phyloP scores from a whole-genome alignment of 768 basidiomycete genomes.

The Tricholomella constricta region DNA sequence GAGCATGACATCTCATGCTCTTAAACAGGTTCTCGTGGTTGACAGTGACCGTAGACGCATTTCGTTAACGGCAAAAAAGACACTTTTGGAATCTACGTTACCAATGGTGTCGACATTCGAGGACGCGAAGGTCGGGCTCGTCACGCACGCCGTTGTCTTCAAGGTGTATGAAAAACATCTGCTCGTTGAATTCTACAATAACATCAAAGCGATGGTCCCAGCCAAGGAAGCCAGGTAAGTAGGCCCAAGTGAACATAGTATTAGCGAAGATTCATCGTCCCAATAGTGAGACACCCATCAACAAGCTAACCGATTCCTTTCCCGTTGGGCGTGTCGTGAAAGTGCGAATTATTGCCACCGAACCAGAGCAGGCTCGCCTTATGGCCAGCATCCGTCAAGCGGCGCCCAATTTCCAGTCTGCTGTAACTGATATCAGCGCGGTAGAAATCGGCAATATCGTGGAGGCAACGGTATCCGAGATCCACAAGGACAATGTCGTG shows the following conservation, averaged over 20 bases:
- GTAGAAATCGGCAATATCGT: constrained; percentile 79
- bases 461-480: constrained; percentile 68
- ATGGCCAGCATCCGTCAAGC: constrained; percentile 89
- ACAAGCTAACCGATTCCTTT: constrained; percentile 64
- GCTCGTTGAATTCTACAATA: constrained; percentile 90
- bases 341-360: constrained; percentile 73
- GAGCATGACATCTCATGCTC: background rate
- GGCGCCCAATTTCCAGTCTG: constrained; percentile 46
- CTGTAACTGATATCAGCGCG: constrained; percentile 63
- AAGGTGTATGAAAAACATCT: constrained; percentile 80
- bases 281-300: constrained; percentile 63
- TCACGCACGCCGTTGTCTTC: constrained; percentile 83
- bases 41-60: constrained; percentile 83
- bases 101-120: constrained; percentile 67
- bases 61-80: constrained; percentile 88
- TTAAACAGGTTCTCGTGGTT: constrained; percentile 70
- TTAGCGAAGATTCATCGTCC: background rate
- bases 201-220: constrained; percentile 81
- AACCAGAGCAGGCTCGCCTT: constrained; percentile 62
- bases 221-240: constrained; percentile 78
- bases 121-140: constrained; percentile 66
- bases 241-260: background rate
- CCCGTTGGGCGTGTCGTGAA: constrained; percentile 80
- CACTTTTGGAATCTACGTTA: constrained; percentile 77
- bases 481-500: constrained; percentile 85